Evolutionary conservation across 768 basidiomycete genomes (phyloP).

Genomic region (Dictyophora rubrovolvata): DNA sequence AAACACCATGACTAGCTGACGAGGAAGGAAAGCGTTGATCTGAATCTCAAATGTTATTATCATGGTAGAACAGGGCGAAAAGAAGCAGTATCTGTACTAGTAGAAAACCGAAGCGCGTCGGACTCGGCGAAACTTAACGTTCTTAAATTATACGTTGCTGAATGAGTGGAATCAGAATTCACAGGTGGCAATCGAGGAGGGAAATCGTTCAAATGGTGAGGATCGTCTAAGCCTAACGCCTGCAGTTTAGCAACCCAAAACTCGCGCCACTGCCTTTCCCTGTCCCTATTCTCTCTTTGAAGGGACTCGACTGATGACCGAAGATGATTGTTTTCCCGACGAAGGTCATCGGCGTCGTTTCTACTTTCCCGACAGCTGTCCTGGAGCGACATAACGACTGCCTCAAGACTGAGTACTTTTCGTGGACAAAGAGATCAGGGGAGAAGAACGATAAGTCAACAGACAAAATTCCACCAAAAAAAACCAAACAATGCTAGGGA

Average conservation of each 20-base stretch:
- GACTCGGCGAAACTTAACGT: constrained; percentile 34
- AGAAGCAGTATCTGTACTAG: background rate
- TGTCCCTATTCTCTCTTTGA: constrained; percentile 54
- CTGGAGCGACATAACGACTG: constrained; percentile 76
- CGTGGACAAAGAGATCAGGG: background rate
- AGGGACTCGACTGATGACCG: constrained; percentile 5
- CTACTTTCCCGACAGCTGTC: constrained; percentile 67
- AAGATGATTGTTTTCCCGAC: constrained; percentile 55
- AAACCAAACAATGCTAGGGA: constrained; percentile 23
- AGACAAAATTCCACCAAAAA: background rate
- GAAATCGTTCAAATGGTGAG: constrained; percentile 39
- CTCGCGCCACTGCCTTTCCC: constrained; percentile 63
- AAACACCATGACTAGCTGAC: background rate
- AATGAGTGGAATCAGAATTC: constrained; percentile 1
- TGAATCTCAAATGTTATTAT: background rate
- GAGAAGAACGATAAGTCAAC: background rate
- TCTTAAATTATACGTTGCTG: constrained; percentile 24
- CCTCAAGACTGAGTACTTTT: constrained; percentile 71
- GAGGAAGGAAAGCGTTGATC: background rate
- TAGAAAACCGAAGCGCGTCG: constrained; percentile 22
- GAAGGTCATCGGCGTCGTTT: constrained; percentile 49
- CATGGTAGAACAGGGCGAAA: background rate
- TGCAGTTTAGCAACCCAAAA: constrained; percentile 56
- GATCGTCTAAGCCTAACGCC: constrained; percentile 31
- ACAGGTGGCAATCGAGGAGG: constrained; percentile 29